Conservation (phyloP, 1,284 basidiomycete species). For the Fomitopsis pinicola region DNA sequence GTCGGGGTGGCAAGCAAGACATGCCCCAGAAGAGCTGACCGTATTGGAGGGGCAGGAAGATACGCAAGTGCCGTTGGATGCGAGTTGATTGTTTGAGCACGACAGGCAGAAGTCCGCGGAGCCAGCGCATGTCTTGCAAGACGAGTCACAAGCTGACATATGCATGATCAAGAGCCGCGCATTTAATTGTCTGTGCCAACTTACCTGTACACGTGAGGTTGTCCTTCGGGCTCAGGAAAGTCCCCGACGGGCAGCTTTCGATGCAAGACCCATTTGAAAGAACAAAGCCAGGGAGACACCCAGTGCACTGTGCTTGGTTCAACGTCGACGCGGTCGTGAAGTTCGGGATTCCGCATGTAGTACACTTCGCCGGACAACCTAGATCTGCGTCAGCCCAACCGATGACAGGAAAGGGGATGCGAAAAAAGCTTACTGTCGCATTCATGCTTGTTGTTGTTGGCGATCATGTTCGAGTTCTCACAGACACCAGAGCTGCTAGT, state of each 20-base stretch:
- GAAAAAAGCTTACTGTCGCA: conserved; percentile 64
- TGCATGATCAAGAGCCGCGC: conserved; percentile 5
- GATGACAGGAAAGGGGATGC: background rate
- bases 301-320: conserved; percentile 65
- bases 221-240: conserved; percentile 67
- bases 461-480: conserved; percentile 61
- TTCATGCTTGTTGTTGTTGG: conserved; percentile 74
- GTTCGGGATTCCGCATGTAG: conserved; percentile 64
- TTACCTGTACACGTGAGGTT: conserved; percentile 64
- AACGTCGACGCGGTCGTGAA: conserved; percentile 67
- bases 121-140: conserved; percentile 66
- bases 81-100: conserved; percentile 59
- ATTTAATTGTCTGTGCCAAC: conserved; percentile 2
- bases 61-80: conserved; percentile 68
- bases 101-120: conserved; percentile 67
- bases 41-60: conserved; percentile 66
- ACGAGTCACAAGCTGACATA: conserved; percentile 62
- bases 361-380: conserved; percentile 79
- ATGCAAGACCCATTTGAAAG: conserved; percentile 68
- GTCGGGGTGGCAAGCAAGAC: conserved; percentile 75
- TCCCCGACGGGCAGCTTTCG: conserved; percentile 62
- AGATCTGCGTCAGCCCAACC: background rate
- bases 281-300: conserved; percentile 71
- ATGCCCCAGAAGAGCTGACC: conserved; percentile 60
- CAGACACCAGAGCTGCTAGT: conserved; percentile 68